Base-by-base conservation (phyloP, 257 asterid species). In the Nicotiana noctiflora region DNA sequence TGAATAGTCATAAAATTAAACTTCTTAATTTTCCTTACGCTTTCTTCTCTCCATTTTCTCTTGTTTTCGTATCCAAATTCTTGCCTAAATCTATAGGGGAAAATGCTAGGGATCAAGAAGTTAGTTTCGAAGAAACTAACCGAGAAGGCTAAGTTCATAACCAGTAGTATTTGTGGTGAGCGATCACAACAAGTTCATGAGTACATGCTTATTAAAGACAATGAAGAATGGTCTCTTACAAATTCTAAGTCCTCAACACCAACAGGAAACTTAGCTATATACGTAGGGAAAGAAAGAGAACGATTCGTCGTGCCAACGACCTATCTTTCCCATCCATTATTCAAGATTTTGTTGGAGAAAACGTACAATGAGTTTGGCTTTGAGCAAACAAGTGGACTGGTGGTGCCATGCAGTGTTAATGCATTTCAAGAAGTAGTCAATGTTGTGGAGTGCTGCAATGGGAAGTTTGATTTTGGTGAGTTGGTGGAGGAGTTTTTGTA, bases 261-360 rank as follows among this genome's bases (percentile, higher is more conserved):
- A 8, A 87, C 86, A 1, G 98, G 98, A 51, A 86, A 74, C 1
- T 91, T 92, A 18, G 90, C 90, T 0, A 87, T 92, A 31, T 94
- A 94, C 21, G 95, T 92, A 1, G 98, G 98, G 6, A 92, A 88
- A 56, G 96, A 90, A 7, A 85, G 96, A 0, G 86, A 85, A 67
- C 87, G 94, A 27, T 93, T 93, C 76, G 89, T 86, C 46, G 89
- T 92, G 6, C 98, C 96, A 0, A 93, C 97, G 1, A 83, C 87
- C 23, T 89, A 94, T 55, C 96, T 94, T 2, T 88, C 94, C 1
- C 98, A 94, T 88, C 98, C 98, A 21, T 60, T 94, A 66, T 88
- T 94, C 93, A 92, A 84, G 87, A 94, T 94, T 77, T 23, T 94
- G 84, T 51, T 94, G 32, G 97, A 94, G 83, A 94, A 93, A 87